Base-by-base conservation (phyloP, 305 asterid genomes). In the Euphrasia arctica region DNA sequence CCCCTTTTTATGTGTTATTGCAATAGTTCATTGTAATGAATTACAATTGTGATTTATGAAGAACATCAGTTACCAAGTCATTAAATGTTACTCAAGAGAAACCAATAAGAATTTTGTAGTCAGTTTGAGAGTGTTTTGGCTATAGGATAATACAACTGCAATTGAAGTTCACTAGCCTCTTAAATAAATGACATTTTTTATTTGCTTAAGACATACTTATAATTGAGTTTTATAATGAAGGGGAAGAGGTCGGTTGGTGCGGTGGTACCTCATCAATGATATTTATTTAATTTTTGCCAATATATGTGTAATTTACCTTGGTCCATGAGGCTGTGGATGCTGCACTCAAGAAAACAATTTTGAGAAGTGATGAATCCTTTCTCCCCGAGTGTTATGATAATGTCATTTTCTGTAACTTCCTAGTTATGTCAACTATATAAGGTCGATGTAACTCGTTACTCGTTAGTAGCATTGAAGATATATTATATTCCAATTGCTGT, bases 261-360 rank as follows among this genome's bases (percentile, higher is more conserved):
- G 11, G 12, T 49, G 22, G 45, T 22, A 54, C 41, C 39, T 9
- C 11, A 39, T 36, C 29, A 42, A 11, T 9, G 36, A 32, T 32
- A 32, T 32, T 32, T 32, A 32, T 50, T 50, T 1, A 1, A 58
- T 22, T 13, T 54, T 13, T 48, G 58, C 25, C 45, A 48, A 22
- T 54, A 18, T 66, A 59, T 51, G 57, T 31, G 51, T 59, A 36
- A 9, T 28, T 50, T 61, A 50, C 57, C 63, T 64, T 43, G 60
- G 60, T 22, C 60, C 59, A 25, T 25, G 27, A 25, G 27, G 27
- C 51, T 55, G 5, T 63, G 64, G 55, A 9, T 59, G 64, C 72
- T 63, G 39, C 9, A 47, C 48, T 60, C 66, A 54, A 70, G 59
- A 56, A 70, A 67, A 62, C 65, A 59, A 66, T 63, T 50, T 60